phyloP scores from a whole-genome alignment of 2,329 filamentous ascomycete species.

The Exophiala sp. region DNA sequence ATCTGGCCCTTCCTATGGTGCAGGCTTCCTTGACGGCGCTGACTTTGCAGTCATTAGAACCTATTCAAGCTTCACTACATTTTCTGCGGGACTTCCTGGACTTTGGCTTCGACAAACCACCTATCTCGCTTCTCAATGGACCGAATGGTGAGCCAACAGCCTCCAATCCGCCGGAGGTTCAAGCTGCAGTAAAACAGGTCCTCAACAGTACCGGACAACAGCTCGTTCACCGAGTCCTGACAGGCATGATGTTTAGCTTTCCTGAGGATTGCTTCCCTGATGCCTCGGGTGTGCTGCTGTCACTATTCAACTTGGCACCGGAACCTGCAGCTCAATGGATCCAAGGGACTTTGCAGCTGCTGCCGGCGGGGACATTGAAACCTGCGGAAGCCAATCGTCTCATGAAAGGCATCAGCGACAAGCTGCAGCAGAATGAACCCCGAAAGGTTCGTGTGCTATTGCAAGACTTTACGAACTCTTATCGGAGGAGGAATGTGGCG shows the following conservation, averaged over 20 bases:
- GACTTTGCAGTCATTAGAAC: slow-evolving; percentile 85
- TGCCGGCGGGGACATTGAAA: slow-evolving; percentile 78
- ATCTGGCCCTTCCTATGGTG: slow-evolving; percentile 76
- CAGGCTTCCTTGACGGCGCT: slow-evolving; percentile 83
- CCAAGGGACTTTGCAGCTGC: slow-evolving; percentile 73
- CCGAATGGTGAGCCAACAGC: slow-evolving; percentile 54
- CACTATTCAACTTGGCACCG: slow-evolving; percentile 82
- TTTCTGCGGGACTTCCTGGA: slow-evolving; percentile 88
- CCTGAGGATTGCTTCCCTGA: slow-evolving; percentile 94
- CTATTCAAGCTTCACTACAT: slow-evolving; percentile 84
- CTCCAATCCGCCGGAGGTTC: slow-evolving; percentile 67
- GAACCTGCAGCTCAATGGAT: slow-evolving; percentile 78
- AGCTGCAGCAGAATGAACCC: slow-evolving; percentile 64
- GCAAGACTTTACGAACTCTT: slow-evolving; percentile 95
- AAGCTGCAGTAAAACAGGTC: slow-evolving; percentile 68
- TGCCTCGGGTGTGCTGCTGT: slow-evolving; percentile 85
- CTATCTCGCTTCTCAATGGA: slow-evolving; percentile 56
- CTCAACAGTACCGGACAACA: slow-evolving; percentile 67
- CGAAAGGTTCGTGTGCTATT: slow-evolving; percentile 79
- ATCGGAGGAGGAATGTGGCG: slow-evolving; percentile 90
- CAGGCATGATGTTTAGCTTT: slow-evolving; percentile 99
- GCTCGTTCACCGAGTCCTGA: slow-evolving; percentile 83
- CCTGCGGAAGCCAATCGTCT: slow-evolving; percentile 76
- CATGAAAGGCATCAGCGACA: slow-evolving; percentile 74
- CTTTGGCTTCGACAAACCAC: slow-evolving; percentile 73